phyloP scores from a whole-genome alignment of 192 early-diverging fungal species.

The Spinellus fusiger region DNA sequence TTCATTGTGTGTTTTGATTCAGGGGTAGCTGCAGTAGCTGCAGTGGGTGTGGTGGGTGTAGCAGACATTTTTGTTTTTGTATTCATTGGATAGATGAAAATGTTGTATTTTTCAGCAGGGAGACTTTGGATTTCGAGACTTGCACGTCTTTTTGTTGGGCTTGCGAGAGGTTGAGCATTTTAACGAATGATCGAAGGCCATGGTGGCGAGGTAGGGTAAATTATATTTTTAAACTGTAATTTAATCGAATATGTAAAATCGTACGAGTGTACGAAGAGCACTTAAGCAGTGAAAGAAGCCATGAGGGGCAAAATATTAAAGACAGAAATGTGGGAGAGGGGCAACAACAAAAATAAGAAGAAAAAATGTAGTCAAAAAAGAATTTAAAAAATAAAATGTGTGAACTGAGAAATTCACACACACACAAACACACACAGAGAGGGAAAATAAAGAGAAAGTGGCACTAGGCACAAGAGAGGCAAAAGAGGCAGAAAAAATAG shows the following conservation, averaged over 20 bases:
- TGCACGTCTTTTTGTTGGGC: slow-evolving; percentile 19
- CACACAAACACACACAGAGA: not conserved
- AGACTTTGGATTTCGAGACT: slow-evolving; percentile 14
- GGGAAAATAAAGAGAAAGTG: not conserved
- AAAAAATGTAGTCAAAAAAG: not conserved
- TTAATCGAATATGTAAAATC: slow-evolving; percentile 11
- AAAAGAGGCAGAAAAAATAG: not conserved
- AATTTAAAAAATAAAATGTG: not conserved
- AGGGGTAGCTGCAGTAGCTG: slow-evolving; percentile 3
- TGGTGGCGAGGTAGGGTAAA: slow-evolving; percentile 7
- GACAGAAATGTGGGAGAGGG: not conserved
- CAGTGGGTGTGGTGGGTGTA: slow-evolving; percentile 4
- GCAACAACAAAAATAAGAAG: slow-evolving; percentile 6
- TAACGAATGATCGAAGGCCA: slow-evolving; percentile 18
- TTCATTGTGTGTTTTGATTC: slow-evolving; percentile 9
- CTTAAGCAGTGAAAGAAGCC: slow-evolving; percentile 21
- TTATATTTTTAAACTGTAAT: not conserved
- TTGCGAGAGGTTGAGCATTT: slow-evolving; percentile 17
- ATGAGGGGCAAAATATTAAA: slow-evolving; percentile 1
- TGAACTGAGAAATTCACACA: not conserved
- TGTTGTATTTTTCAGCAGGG: not conserved
- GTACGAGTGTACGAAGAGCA: slow-evolving; percentile 12
- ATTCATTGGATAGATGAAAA: not conserved
- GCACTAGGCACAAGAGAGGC: not conserved
- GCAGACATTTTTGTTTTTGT: slow-evolving; percentile 7